These are phyloP conservation scores for Lactifluus volemus DNA, from an alignment of 768 basidiomycete genomes.

Conservation along the genomic window DNA sequence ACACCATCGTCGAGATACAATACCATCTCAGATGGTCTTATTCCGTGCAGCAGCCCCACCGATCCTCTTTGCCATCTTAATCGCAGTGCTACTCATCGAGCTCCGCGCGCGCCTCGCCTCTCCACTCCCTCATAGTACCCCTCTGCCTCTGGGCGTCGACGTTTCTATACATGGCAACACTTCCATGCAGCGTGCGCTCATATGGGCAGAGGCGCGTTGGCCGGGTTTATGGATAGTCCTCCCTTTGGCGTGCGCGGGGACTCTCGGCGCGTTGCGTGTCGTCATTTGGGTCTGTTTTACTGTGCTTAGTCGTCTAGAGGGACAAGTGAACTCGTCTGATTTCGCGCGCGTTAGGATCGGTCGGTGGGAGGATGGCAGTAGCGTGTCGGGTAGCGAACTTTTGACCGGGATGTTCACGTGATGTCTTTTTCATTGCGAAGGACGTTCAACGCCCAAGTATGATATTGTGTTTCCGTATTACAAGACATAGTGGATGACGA, in stretches of 20 bases:
- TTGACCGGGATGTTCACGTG: conserved; percentile 12
- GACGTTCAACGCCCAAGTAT: no score
- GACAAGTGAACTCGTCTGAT: background rate
- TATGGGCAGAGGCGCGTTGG: conserved; percentile 14
- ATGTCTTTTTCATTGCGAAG: background rate
- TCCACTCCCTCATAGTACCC: background rate
- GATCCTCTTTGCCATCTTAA: background rate
- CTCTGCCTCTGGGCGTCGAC: background rate
- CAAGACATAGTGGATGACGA: background rate
- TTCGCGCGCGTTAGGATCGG: conserved; percentile 3
- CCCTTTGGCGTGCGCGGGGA: background rate
- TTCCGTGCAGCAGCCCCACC: conserved; percentile 6
- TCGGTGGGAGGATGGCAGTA: conserved; percentile 12
- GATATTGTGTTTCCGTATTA: no score
- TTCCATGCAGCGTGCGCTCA: background rate
- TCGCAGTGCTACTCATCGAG: conserved; percentile 6
- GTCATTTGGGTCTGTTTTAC: background rate
- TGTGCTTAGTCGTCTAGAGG: background rate
- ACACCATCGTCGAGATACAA: background rate
- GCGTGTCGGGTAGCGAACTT: conserved; percentile 9
- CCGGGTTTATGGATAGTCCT: conserved; percentile 4
- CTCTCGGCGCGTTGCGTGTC: background rate
- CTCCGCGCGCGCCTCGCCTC: conserved; percentile 1
- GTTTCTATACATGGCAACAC: background rate
- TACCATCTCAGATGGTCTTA: background rate